Evolutionary conservation across 257 asterid species (phyloP), one percentile per base, ranked within the genome.

Genomic region (Fraxinus cuspidata): DNA sequence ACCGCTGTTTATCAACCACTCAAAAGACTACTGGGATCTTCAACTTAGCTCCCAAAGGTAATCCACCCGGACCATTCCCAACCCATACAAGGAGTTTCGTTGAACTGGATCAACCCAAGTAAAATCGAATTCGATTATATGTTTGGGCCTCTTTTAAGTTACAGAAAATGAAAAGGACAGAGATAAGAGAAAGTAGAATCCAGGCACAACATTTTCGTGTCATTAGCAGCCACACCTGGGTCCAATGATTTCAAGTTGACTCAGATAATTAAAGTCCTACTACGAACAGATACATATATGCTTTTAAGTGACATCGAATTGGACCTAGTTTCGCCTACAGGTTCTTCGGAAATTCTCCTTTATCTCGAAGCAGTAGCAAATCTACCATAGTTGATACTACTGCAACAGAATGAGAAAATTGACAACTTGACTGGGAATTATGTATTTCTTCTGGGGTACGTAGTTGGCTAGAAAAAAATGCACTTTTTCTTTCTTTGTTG

Each of bases 351-450:
- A 85, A 37, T 87, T 87, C 58, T 87, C 91, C 70, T 85, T 58
- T 87, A 83, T 79, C 86, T 87, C 49, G 91, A 87, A 74, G 89
- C 91, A 56, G 84, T 87, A n/a, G 90, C 90, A 10, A 87, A 84
- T 78, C 72, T 85, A 35, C 91, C 91, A 3, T 87, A 87, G 68
- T 69, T 87, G 79, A 56, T 85, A 42, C 40, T 85, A 44, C 42
- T 87, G 78, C 91, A 87, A 80, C 82, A 88, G 60, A 81, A 87
- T 31, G 81, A 74, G 70, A 87, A 87, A 79, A 83, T 85, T 12
- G 91, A 87, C 83, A 87, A 87, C 78, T 68, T 87, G 74, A 85
- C 89, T 5, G 89, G 89, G 68, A 84, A 81, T 28, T 85, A 87
- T 37, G 84, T 87, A 44, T 87, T 87, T 80, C 89, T 87, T 77